Evolutionary conservation across 257 asterid genomes (phyloP).

Genomic region (Rehmannia glutinosa): DNA sequence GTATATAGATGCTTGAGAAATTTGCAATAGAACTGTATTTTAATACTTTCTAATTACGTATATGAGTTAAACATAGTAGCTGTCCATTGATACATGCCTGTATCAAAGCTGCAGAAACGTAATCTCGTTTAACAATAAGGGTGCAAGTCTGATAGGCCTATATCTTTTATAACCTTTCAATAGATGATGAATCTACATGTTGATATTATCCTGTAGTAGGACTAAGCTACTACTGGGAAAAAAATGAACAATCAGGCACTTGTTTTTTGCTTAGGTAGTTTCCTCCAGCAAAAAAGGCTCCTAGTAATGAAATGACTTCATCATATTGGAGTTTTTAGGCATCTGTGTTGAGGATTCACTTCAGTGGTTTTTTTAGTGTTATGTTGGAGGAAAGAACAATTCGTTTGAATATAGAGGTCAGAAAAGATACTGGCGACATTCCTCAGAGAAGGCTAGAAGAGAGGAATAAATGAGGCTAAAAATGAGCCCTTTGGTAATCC

Average conservation of each 20-base stretch:
- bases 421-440: not conserved
- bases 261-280: not conserved
- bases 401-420: not conserved
- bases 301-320: not conserved
- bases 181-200: not conserved
- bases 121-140: not conserved
- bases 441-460: not conserved
- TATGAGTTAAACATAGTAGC: too few species aligned
- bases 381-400: not conserved
- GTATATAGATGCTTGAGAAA: too few species aligned
- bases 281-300: too few species aligned
- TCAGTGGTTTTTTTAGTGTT: not conserved
- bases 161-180: not conserved
- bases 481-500: not conserved
- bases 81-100: not conserved
- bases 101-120: slow-evolving; percentile 6
- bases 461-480: not conserved
- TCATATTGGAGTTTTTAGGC: not conserved
- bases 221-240: not conserved
- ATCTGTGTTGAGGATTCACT: not conserved
- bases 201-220: not conserved
- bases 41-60: not conserved
- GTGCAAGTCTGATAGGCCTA: not conserved
- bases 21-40: too few species aligned
- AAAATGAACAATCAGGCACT: not conserved